phyloP scores from a whole-genome alignment of 208 protist genomes.

The Leishmania tropica region DNA sequence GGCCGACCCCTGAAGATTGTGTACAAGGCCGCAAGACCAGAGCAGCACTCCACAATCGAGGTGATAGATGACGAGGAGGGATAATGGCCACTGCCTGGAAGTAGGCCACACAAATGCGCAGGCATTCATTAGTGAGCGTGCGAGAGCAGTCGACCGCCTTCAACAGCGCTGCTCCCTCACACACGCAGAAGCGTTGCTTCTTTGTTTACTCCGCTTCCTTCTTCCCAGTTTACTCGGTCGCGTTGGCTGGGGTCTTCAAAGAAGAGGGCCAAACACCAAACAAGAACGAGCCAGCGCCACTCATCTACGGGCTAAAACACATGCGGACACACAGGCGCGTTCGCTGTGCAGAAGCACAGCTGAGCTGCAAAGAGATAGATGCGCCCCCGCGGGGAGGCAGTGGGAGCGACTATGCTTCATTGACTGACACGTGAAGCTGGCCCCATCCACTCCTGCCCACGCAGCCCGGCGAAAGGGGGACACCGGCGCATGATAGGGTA shows the following conservation, averaged over 20 bases:
- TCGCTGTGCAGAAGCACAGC: background rate
- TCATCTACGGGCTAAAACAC: background rate
- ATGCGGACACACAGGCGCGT: no score
- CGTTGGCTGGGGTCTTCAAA: background rate
- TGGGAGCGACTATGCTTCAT: background rate
- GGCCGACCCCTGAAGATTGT: conserved; percentile 18
- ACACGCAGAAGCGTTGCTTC: background rate
- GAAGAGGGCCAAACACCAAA: background rate
- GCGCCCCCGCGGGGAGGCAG: background rate
- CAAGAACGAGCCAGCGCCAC: background rate
- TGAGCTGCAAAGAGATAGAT: background rate
- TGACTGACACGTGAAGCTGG: background rate
- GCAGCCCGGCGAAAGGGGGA: background rate
- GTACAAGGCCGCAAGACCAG: background rate
- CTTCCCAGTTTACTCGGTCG: background rate
- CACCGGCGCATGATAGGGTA: background rate
- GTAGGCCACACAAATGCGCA: background rate
- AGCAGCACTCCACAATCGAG: conserved; percentile 9
- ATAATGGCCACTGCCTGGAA: background rate
- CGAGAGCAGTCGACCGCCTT: background rate
- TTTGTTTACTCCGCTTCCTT: background rate
- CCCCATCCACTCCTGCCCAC: background rate
- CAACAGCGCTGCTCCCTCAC: background rate
- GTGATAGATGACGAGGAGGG: conserved; percentile 25
- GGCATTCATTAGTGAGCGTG: background rate